Evolutionary conservation across 108 stramenopile species (phyloP).

Genomic region (Skeletonema grethae): DNA sequence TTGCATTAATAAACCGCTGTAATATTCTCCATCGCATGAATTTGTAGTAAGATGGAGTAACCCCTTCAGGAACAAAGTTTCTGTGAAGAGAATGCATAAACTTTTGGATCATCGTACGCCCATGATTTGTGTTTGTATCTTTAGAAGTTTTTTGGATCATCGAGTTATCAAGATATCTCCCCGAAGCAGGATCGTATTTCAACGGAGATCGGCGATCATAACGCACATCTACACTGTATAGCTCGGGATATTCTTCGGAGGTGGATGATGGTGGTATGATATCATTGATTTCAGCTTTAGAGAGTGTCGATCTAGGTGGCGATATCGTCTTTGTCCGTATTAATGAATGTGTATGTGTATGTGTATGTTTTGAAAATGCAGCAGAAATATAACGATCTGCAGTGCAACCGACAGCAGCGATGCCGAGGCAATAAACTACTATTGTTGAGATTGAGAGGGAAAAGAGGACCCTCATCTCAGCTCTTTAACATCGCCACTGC

Average conservation of each 20-base stretch:
- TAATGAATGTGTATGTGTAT: background rate
- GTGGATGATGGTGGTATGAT: background rate
- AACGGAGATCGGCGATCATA: constrained; percentile 41
- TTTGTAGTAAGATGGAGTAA: constrained; percentile 80
- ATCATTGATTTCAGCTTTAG: background rate
- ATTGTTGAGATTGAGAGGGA: background rate
- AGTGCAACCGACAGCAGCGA: constrained; percentile 1
- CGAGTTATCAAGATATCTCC: constrained; percentile 39
- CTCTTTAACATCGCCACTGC: background rate
- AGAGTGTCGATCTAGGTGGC: background rate
- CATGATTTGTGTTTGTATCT: constrained; percentile 1
- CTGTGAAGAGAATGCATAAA: constrained; percentile 30
- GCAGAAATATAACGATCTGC: background rate
- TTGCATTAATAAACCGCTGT: constrained; percentile 90
- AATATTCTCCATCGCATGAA: constrained; percentile 87
- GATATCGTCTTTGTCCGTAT: background rate
- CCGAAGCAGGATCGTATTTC: constrained; percentile 28
- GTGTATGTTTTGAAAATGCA: background rate
- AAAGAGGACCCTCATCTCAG: background rate
- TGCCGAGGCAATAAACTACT: background rate
- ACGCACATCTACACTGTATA: constrained; percentile 46
- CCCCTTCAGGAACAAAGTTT: constrained; percentile 85
- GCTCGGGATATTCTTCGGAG: constrained; percentile 9
- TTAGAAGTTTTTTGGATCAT: constrained; percentile 9
- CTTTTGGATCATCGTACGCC: constrained; percentile 7